These are phyloP conservation scores for Yamadazyma nakazawae DNA, from an alignment of 805 yeast species.

Conservation along the genomic window DNA sequence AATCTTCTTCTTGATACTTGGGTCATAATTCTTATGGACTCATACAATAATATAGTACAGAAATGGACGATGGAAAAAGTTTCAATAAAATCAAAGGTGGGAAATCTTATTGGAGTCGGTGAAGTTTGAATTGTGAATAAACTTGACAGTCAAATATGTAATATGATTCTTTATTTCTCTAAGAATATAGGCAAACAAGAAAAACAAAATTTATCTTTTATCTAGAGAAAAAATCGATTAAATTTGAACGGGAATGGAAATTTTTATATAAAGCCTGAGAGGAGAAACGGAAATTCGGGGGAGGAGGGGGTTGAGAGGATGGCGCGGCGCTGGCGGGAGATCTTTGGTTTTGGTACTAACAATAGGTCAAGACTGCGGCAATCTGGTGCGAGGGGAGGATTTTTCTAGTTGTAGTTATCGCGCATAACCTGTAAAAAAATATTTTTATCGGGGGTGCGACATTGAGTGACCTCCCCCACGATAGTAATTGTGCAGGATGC, in stretches of 20 bases:
- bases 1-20: constrained; percentile 16
- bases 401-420: background rate
- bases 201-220: background rate
- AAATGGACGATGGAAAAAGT: background rate
- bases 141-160: background rate
- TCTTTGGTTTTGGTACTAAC: background rate
- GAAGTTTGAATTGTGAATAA: too few species aligned
- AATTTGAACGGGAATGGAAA: constrained; percentile 3
- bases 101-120: background rate
- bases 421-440: background rate
- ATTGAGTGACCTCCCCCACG: constrained; percentile 6
- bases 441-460: background rate
- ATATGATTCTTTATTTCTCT: background rate
- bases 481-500: background rate
- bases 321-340: constrained; percentile 1
- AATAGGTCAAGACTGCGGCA: background rate
- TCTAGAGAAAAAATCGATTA: constrained; percentile 2
- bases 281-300: constrained; percentile 2
- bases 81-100: background rate
- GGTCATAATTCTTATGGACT: constrained; percentile 6
- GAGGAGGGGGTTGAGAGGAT: background rate
- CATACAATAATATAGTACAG: background rate
- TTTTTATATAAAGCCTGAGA: background rate
- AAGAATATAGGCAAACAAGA: background rate
- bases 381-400: background rate